Conservation (phyloP, 805 yeast species). For the Isabelozyma rhagii region DNA sequence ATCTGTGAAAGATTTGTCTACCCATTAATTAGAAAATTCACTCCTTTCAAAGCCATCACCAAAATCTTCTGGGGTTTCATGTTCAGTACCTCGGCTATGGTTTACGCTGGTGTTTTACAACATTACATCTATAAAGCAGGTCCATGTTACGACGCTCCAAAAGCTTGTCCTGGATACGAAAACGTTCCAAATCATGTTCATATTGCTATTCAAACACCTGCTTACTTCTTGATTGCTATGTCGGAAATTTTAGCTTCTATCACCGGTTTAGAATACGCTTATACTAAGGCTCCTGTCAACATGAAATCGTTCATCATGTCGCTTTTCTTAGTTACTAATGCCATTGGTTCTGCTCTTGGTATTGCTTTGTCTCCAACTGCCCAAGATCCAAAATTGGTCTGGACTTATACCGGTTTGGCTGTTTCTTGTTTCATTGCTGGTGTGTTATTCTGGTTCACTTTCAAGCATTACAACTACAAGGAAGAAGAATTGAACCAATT, state of each 20-base stretch:
- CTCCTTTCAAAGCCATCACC: constrained; percentile 66
- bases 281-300: constrained; percentile 72
- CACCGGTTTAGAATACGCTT: constrained; percentile 82
- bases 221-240: constrained; percentile 68
- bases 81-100: constrained; percentile 63
- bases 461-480: constrained; percentile 50
- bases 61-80: constrained; percentile 70
- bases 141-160: constrained; percentile 68
- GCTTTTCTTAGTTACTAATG: constrained; percentile 64
- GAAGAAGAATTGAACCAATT: constrained; percentile 59
- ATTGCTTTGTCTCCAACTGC: constrained; percentile 68
- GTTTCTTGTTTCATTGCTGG: constrained; percentile 60
- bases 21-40: constrained; percentile 40
- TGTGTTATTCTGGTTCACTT: constrained; percentile 55
- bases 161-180: constrained; percentile 42
- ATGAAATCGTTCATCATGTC: constrained; percentile 68
- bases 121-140: constrained; percentile 64
- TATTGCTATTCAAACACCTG: constrained; percentile 70
- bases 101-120: constrained; percentile 74
- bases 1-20: constrained; percentile 58
- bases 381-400: constrained; percentile 64
- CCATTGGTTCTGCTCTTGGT: constrained; percentile 76
- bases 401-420: constrained; percentile 67
- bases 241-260: constrained; percentile 78
- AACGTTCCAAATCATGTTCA: constrained; percentile 54